Conservation (phyloP, 1,284 basidiomycete genomes). For the Singerocomus inundabilis region DNA sequence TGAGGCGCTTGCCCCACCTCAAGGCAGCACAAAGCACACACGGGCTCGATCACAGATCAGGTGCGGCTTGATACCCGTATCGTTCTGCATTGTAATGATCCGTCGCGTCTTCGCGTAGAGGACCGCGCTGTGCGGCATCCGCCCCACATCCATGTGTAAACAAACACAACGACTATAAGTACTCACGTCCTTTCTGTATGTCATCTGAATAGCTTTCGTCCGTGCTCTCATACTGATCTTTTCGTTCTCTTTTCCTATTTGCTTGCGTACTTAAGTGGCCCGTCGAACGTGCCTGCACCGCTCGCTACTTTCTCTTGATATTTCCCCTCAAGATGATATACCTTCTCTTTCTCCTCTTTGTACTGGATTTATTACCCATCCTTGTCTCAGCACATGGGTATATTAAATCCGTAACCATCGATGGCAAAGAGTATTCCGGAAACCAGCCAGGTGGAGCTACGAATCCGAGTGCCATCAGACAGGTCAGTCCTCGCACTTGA, state of each 20-base stretch:
- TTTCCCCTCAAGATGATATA: constrained; percentile 14
- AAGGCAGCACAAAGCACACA: constrained; percentile 12
- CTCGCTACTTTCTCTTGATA: not conserved
- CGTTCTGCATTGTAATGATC: not conserved
- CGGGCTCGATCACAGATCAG: constrained; percentile 8
- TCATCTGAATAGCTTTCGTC: not conserved
- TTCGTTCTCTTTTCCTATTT: constrained; percentile 8
- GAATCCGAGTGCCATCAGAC: constrained; percentile 35
- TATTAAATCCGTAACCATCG: constrained; percentile 31
- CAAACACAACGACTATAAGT: constrained; percentile 18
- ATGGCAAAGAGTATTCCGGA: constrained; percentile 35
- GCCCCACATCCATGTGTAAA: constrained; percentile 14
- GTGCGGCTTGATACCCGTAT: constrained; percentile 3
- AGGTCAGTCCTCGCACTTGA: constrained; percentile 18
- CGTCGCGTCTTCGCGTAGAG: not conserved
- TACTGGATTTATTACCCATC: constrained; percentile 18
- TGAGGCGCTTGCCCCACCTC: constrained; percentile 16
- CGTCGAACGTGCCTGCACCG: constrained; percentile 20
- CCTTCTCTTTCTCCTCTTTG: constrained; percentile 12
- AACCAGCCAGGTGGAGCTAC: constrained; percentile 27
- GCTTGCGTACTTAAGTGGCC: constrained; percentile 12
- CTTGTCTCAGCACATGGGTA: constrained; percentile 34
- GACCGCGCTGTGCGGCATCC: constrained; percentile 17
- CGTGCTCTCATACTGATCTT: not conserved
- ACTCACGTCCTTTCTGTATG: constrained; percentile 4